Conservation (phyloP, 1,284 basidiomycete genomes). For the Puccinia polysora region DNA sequence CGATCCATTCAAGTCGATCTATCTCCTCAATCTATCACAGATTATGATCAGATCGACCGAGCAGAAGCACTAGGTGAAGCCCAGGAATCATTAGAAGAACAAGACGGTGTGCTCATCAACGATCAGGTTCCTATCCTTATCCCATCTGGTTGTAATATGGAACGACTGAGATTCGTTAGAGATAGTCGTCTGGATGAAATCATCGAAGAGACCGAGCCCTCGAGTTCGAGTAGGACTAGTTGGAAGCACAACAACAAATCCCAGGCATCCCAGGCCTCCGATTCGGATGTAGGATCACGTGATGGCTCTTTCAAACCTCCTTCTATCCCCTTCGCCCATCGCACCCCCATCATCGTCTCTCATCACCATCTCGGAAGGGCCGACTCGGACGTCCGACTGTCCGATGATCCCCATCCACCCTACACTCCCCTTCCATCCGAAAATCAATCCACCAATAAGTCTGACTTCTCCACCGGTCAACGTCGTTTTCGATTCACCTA, state of each 20-base stretch:
- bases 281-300: constrained; percentile 17
- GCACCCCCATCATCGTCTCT: constrained; percentile 17
- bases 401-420: constrained; percentile 5
- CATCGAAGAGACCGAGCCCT: constrained; percentile 34
- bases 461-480: neutral
- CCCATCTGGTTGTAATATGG: constrained; percentile 15
- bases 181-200: constrained; percentile 34
- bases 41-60: neutral
- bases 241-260: constrained; percentile 10
- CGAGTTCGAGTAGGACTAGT: constrained; percentile 14
- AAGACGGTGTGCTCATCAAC: neutral
- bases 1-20: neutral
- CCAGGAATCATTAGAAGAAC: neutral
- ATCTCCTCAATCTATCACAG: constrained; percentile 21
- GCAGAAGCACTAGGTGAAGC: neutral
- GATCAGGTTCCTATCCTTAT: constrained; percentile 3
- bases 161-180: constrained; percentile 16
- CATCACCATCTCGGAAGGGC: constrained; percentile 7
- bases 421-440: no score
- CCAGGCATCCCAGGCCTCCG: neutral
- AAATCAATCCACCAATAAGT: constrained; percentile 11
- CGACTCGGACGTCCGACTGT: neutral
- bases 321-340: constrained; percentile 43
- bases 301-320: constrained; percentile 26
- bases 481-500: constrained; percentile 78